Conservation (phyloP, 305 asterid genomes). For the Rubia balearica region DNA sequence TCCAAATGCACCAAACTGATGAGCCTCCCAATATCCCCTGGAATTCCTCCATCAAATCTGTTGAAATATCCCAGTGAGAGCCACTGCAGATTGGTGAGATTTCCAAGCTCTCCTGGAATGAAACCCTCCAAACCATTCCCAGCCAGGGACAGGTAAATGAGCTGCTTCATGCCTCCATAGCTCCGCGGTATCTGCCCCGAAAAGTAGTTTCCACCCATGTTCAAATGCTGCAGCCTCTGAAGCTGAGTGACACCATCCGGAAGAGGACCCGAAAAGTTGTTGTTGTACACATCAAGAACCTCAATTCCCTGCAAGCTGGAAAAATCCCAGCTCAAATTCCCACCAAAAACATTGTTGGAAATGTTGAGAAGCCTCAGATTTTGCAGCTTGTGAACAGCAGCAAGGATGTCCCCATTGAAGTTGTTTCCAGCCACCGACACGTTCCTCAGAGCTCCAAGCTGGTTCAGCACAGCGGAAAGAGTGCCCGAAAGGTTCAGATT, state of each 20-base stretch:
- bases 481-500: constrained; percentile 45
- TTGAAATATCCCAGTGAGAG: constrained; percentile 53
- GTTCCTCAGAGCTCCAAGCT: constrained; percentile 30
- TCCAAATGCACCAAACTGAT: constrained; percentile 38
- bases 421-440: constrained; percentile 34
- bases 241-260: constrained; percentile 35
- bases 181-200: constrained; percentile 36
- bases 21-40: constrained; percentile 42
- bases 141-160: constrained; percentile 43
- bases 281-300: constrained; percentile 50
- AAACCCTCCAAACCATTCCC: constrained; percentile 52
- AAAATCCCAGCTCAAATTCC: constrained; percentile 34
- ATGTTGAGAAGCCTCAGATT: constrained; percentile 38
- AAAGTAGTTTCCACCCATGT: constrained; percentile 54
- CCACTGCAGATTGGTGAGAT: constrained; percentile 39
- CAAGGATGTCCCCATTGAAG: constrained; percentile 29
- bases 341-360: constrained; percentile 46
- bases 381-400: constrained; percentile 23
- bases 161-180: constrained; percentile 34
- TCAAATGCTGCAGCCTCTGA: constrained; percentile 38
- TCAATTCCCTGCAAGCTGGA: constrained; percentile 30
- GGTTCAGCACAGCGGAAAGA: constrained; percentile 34
- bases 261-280: constrained; percentile 44
- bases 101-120: constrained; percentile 47
- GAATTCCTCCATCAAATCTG: constrained; percentile 46